phyloP scores from a whole-genome alignment of 768 basidiomycete species.

The Paxillus involutus region DNA sequence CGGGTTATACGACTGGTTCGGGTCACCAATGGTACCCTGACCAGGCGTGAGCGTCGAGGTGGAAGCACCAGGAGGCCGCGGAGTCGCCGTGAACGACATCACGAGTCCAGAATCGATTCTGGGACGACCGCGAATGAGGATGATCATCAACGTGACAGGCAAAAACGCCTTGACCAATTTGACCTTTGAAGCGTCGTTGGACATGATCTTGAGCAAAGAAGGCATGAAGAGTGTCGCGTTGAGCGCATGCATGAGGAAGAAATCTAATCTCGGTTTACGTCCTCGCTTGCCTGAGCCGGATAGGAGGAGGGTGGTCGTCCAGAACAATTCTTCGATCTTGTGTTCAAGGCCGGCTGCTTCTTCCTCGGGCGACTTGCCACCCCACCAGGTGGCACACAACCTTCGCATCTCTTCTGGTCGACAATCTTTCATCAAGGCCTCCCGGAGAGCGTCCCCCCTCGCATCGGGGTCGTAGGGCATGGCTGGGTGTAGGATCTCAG shows the following conservation, averaged over 20 bases:
- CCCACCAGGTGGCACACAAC: slow-evolving; percentile 41
- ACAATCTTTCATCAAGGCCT: slow-evolving; percentile 35
- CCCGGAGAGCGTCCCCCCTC: slow-evolving; percentile 36
- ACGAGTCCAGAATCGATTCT: slow-evolving; percentile 46
- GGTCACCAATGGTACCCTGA: slow-evolving; percentile 34
- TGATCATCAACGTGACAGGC: slow-evolving; percentile 34
- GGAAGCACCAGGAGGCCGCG: slow-evolving; percentile 35
- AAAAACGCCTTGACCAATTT: slow-evolving; percentile 44
- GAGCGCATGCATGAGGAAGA: slow-evolving; percentile 62
- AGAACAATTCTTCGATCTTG: slow-evolving; percentile 51
- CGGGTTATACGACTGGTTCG: slow-evolving; percentile 42
- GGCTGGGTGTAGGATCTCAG: slow-evolving; percentile 45
- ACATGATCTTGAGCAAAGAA: slow-evolving; percentile 35
- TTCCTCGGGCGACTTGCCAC: slow-evolving; percentile 29
- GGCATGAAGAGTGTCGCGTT: slow-evolving; percentile 52
- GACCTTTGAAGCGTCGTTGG: slow-evolving; percentile 38
- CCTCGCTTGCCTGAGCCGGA: slow-evolving; percentile 16
- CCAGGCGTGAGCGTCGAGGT: slow-evolving; percentile 1
- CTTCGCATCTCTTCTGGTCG: slow-evolving; percentile 45
- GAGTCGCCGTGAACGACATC: slow-evolving; percentile 45
- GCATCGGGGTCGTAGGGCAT: slow-evolving; percentile 52
- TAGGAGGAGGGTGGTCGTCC: too few relatives aligned
- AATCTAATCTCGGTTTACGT: slow-evolving; percentile 4
- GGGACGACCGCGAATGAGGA: slow-evolving; percentile 51
- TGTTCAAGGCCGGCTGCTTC: slow-evolving; percentile 26